Evolutionary conservation across 768 basidiomycete species (phyloP).

Genomic region (Leucocoprinus sp.): DNA sequence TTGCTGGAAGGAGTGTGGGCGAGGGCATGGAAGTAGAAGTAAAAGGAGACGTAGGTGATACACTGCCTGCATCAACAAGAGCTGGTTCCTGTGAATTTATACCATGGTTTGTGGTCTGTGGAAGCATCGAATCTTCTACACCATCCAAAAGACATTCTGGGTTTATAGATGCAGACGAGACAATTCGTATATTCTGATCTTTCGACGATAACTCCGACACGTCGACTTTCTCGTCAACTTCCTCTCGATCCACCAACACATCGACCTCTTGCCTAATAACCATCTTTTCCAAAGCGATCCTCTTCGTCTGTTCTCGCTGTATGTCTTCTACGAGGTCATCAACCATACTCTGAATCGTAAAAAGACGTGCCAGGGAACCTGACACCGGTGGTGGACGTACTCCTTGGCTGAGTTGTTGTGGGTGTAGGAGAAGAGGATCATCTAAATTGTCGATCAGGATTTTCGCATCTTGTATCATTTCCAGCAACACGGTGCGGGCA

Average conservation of each 20-base stretch:
- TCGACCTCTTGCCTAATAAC: slow-evolving; percentile 15
- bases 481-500: slow-evolving; percentile 18
- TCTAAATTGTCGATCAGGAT: slow-evolving; percentile 21
- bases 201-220: no score
- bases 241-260: neutral
- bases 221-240: neutral
- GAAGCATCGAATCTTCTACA: no score
- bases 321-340: slow-evolving; percentile 50
- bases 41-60: no score
- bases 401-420: slow-evolving; percentile 20
- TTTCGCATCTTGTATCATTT: slow-evolving; percentile 19
- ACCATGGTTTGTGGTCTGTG: no score
- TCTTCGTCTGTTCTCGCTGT: slow-evolving; percentile 41
- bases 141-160: no score
- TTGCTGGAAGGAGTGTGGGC: neutral
- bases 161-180: no score
- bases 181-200: no score
- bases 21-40: neutral
- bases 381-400: slow-evolving; percentile 21
- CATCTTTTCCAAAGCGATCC: slow-evolving; percentile 35
- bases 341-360: slow-evolving; percentile 41
- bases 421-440: slow-evolving; percentile 15
- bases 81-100: no score
- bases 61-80: no score
- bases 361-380: slow-evolving; percentile 45